Percentiles rank a stretch among this genome's conserved stretches.
Conservation (phyloP, 2,329 filamentous ascomycete genomes). For the Fusarium ambrosium region DNA sequence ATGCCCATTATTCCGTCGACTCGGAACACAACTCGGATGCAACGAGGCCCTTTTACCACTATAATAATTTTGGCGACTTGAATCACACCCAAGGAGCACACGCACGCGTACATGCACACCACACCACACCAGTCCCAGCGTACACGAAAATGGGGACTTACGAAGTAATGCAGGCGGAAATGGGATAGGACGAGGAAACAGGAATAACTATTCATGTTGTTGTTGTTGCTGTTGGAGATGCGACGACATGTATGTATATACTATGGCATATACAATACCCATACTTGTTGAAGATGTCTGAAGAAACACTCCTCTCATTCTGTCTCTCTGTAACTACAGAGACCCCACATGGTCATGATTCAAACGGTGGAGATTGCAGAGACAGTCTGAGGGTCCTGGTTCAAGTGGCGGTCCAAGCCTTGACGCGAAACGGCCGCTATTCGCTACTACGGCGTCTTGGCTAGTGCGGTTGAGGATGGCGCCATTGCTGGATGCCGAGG, state of each 20-base stretch:
- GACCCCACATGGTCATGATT: background rate
- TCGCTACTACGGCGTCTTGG: slow-evolving; percentile 12
- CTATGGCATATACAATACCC: slow-evolving; percentile 40
- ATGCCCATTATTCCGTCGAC: background rate
- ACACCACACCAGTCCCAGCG: slow-evolving; percentile 19
- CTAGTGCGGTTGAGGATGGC: slow-evolving; percentile 18
- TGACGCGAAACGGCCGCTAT: slow-evolving; percentile 32
- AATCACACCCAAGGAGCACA: slow-evolving; percentile 9
- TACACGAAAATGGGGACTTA: slow-evolving; percentile 36
- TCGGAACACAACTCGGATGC: background rate
- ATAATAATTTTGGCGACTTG: slow-evolving; percentile 14
- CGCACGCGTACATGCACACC: slow-evolving; percentile 21
- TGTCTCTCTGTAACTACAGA: background rate
- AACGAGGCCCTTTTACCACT: slow-evolving; percentile 19
- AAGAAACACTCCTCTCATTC: slow-evolving; percentile 3
- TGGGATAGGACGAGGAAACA: slow-evolving; percentile 6
- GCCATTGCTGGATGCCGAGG: slow-evolving; percentile 5
- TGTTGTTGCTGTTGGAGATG: slow-evolving; percentile 9
- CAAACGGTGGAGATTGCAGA: slow-evolving; percentile 2
- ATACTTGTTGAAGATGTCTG: slow-evolving; percentile 35
- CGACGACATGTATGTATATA: slow-evolving; percentile 25
- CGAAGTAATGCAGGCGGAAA: slow-evolving; percentile 39
- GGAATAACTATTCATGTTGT: slow-evolving; percentile 15
- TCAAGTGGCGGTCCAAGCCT: slow-evolving; percentile 15
- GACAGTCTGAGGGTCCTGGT: background rate